Conservation (phyloP, 1,284 basidiomycete genomes). For the Ceratobasidium papillatum region DNA sequence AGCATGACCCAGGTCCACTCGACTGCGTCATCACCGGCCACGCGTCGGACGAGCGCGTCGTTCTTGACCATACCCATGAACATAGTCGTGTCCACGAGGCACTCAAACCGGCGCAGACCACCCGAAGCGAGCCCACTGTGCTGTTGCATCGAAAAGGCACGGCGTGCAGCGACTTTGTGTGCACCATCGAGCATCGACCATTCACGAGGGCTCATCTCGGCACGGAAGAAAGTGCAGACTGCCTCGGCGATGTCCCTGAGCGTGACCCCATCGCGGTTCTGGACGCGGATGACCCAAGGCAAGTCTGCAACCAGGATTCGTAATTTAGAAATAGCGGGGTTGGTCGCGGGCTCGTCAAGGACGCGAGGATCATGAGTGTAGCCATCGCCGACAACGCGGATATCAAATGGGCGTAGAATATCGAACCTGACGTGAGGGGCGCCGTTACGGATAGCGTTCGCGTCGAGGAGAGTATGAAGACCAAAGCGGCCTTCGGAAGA, state of each 20-base stretch:
- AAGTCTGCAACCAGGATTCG: constrained; percentile 37
- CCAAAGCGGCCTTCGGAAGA: constrained; percentile 21
- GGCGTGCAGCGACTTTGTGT: constrained; percentile 34
- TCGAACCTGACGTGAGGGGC: constrained; percentile 31
- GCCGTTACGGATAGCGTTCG: constrained; percentile 23
- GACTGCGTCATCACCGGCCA: constrained; percentile 38
- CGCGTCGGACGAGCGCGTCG: constrained; percentile 29
- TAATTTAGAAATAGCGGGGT: constrained; percentile 37
- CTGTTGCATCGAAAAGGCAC: constrained; percentile 32
- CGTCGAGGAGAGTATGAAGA: constrained; percentile 30
- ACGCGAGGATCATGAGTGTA: constrained; percentile 28
- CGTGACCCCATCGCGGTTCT: constrained; percentile 32
- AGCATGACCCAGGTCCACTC: constrained; percentile 42
- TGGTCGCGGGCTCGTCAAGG: constrained; percentile 36
- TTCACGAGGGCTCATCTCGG: constrained; percentile 38
- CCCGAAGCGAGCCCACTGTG: constrained; percentile 18
- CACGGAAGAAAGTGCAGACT: constrained; percentile 30
- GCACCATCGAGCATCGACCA: constrained; percentile 40
- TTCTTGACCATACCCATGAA: constrained; percentile 39
- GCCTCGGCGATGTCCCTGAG: constrained; percentile 37
- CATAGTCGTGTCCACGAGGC: constrained; percentile 39
- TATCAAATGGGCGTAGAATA: constrained; percentile 31
- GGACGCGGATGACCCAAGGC: constrained; percentile 37
- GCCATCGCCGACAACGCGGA: constrained; percentile 33
- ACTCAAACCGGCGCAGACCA: constrained; percentile 37